phyloP scores from a whole-genome alignment of 805 yeast genomes.

The Maudiozyma serrabonitensis region DNA sequence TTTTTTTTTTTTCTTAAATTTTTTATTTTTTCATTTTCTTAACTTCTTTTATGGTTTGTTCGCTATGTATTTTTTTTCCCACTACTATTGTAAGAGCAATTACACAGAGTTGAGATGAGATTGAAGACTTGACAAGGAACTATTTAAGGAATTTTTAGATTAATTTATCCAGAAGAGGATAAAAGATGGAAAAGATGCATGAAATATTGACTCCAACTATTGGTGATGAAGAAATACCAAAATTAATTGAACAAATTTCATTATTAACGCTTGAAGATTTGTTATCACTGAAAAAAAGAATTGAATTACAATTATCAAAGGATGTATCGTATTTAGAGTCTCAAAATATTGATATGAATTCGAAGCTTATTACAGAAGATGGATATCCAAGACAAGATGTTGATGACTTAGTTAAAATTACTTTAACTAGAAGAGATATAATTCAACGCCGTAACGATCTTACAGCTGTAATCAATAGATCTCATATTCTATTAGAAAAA shows the following conservation, averaged over 20 bases:
- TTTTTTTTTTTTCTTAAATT: neutral
- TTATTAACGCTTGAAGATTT: neutral
- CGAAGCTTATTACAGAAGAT: slow-evolving; percentile 54
- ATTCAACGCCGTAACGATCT: slow-evolving; percentile 47
- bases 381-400: slow-evolving; percentile 84
- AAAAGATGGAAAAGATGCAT: neutral
- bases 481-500: neutral
- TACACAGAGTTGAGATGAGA: too few species aligned
- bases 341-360: slow-evolving; percentile 51
- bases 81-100: too few species aligned
- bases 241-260: neutral
- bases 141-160: too few species aligned
- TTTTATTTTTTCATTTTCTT: neutral
- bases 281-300: neutral
- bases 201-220: neutral
- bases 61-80: too few species aligned
- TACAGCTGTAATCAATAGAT: neutral
- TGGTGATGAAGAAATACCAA: neutral
- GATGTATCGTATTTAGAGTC: slow-evolving; percentile 36
- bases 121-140: too few species aligned
- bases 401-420: slow-evolving; percentile 55
- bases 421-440: slow-evolving; percentile 53
- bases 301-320: neutral
- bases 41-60: neutral
- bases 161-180: too few species aligned